Conservation (phyloP, 2,329 filamentous ascomycete genomes). For the Colletotrichum cuscutae region DNA sequence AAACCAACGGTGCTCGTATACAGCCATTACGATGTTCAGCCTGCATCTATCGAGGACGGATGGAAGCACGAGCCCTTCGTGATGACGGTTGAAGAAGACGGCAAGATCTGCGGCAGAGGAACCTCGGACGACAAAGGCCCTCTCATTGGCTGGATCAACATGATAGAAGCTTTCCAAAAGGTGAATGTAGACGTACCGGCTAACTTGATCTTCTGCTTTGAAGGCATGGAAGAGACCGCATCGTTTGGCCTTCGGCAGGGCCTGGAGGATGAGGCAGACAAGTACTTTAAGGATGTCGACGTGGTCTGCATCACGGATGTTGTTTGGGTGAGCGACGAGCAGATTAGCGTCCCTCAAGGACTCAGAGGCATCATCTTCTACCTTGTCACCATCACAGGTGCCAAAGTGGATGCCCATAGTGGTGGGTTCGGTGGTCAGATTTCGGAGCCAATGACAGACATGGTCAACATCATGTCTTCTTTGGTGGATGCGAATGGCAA, state of each 20-base stretch:
- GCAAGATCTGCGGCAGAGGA: conserved; percentile 94
- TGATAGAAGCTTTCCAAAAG: conserved; percentile 97
- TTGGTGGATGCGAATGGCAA: conserved; percentile 91
- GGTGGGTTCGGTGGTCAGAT: conserved; percentile 96
- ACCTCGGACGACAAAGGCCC: conserved; percentile 98
- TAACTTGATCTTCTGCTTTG: conserved; percentile 98
- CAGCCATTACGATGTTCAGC: conserved; percentile 98
- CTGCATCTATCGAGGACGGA: conserved; percentile 90
- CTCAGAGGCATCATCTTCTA: conserved; percentile 99
- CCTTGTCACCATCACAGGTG: conserved; percentile 88
- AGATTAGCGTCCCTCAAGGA: conserved; percentile 97
- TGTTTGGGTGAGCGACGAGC: conserved; percentile 99
- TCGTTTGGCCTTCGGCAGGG: conserved; percentile 96
- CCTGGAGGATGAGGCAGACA: conserved; percentile 88
- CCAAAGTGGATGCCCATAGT: conserved; percentile 92
- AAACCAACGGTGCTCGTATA: conserved; percentile 98
- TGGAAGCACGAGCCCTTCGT: conserved; percentile 97
- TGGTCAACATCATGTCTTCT: conserved; percentile 82
- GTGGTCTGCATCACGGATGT: conserved; percentile 99
- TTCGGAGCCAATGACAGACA: conserved; percentile 98
- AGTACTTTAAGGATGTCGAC: conserved; percentile 94
- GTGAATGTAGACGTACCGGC: conserved; percentile 94
- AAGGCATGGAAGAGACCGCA: conserved; percentile 99
- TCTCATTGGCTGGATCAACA: conserved; percentile 96
- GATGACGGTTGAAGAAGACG: conserved; percentile 87